These are phyloP conservation scores for Prunella vulgaris DNA, from an alignment of 257 asterid species.

Conservation along the genomic window DNA sequence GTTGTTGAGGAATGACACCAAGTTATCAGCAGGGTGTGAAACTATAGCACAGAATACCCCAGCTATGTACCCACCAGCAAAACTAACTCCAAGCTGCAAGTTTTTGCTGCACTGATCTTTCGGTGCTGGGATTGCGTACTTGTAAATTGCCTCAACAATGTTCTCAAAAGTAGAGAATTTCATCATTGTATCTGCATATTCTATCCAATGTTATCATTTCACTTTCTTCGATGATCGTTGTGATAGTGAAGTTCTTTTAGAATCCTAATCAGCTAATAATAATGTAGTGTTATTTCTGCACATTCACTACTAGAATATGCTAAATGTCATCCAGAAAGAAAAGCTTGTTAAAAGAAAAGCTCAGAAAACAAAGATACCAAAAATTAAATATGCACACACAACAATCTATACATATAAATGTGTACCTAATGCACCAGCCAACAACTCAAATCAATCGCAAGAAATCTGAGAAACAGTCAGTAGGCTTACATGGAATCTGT, in stretches of 20 bases:
- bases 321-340: neutral
- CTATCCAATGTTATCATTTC: neutral
- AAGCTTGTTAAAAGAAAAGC: neutral
- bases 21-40: slow-evolving; percentile 88
- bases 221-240: neutral
- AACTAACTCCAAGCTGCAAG: slow-evolving; percentile 82
- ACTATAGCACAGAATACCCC: slow-evolving; percentile 77
- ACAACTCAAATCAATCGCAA: neutral
- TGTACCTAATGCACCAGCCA: neutral
- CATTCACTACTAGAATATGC: neutral
- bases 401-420: neutral
- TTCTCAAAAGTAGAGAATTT: slow-evolving; percentile 79
- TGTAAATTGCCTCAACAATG: slow-evolving; percentile 65
- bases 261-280: neutral
- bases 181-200: slow-evolving; percentile 82
- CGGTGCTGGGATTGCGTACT: slow-evolving; percentile 64
- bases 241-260: neutral
- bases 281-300: neutral
- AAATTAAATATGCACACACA: neutral
- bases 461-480: neutral
- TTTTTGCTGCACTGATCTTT: slow-evolving; percentile 70
- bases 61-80: slow-evolving; percentile 76
- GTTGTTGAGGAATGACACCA: slow-evolving; percentile 87
- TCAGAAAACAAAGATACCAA: too few species aligned
- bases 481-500: slow-evolving; percentile 79